Evolutionary conservation across 2,329 filamentous ascomycete species (phyloP), one percentile per base, ranked within the genome.

Genomic region (Corynespora cassiicola): DNA sequence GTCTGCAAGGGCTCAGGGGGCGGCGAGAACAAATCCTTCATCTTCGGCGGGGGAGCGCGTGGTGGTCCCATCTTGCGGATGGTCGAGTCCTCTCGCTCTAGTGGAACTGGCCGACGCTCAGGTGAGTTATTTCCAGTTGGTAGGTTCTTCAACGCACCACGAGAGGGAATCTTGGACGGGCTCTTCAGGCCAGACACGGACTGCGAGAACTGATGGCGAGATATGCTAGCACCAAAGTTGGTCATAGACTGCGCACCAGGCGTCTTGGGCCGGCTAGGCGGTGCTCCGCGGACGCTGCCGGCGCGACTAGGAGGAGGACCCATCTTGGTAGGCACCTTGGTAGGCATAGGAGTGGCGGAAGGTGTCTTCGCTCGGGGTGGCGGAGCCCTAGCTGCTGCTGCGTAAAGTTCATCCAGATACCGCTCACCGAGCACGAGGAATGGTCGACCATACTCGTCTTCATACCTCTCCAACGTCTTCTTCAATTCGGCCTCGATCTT

Each of bases 351-450:
- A 4, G 54, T 49, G 22, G 58, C 81, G 4, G 82, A 85, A 1
- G 88, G 89, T 7, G 89, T 94, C 72, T 91, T 96, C 14, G 87
- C 82, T 50, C 83, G 75, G 2, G 84, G 75, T 10, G 86, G 84
- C 10, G 81, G 76, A 8, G 76, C 78, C 48, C 80, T 79, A 51
- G 74, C 81, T 8, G 78, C 61, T 17, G 84, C 80, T 8, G 77
- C 78, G 33, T 90, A 86, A n/a, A 97, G 73, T 42, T 86, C 81
- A 49, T 97, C 90, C 22, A 99, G 77, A 62, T 96, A 99, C 50
- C 89, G 81, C 61, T 96, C 87, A 19, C 94, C 94, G 52, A 94
- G 90, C 10, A 99, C 91, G 29, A 95, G 76, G 76, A 99, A 99
- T 3, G 91, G 89, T 8, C 90, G 84, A 3, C 90, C 92, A 65